Evolutionary conservation across 1,139 yeast genomes (phyloP).

Genomic region (Yamadazyma spencermartinsiae): DNA sequence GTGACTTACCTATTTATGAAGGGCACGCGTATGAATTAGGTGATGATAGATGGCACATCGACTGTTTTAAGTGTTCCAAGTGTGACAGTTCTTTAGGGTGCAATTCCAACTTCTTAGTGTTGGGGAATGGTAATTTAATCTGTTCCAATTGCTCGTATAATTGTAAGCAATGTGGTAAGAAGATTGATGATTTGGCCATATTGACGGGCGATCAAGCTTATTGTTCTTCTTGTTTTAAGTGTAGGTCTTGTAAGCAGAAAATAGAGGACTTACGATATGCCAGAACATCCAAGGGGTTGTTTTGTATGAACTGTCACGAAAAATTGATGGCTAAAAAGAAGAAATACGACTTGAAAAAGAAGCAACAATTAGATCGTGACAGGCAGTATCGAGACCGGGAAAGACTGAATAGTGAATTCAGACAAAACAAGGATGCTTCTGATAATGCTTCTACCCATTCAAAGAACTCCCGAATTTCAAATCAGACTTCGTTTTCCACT

Average conservation of each 20-base stretch:
- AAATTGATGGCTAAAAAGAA: conserved; percentile 70
- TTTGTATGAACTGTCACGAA: conserved; percentile 93
- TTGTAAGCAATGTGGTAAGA: conserved; percentile 84
- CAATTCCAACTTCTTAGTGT: conserved; percentile 82
- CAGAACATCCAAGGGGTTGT: conserved; percentile 88
- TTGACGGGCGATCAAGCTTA: conserved; percentile 94
- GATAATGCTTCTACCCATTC: conserved; percentile 8
- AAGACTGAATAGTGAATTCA: conserved; percentile 7
- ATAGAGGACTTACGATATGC: conserved; percentile 93
- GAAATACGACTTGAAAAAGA: conserved; percentile 49
- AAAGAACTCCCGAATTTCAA: conserved; percentile 35
- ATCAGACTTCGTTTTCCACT: conserved; percentile 31
- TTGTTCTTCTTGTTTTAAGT: conserved; percentile 87
- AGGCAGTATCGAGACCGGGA: conserved; percentile 7
- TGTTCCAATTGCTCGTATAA: conserved; percentile 90
- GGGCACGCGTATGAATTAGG: conserved; percentile 86
- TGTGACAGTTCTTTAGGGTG: conserved; percentile 80
- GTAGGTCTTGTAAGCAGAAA: conserved; percentile 84
- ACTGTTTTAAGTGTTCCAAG: conserved; percentile 87
- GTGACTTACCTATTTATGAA: conserved; percentile 53
- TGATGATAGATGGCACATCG: conserved; percentile 93
- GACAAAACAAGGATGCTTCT: conserved; percentile 2
- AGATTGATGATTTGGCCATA: conserved; percentile 94
- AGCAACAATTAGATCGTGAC: conserved; percentile 21
- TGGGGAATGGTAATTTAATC: conserved; percentile 89